Base-by-base conservation (phyloP, 1,139 yeast genomes). In the Zygotorulaspora mrakii region DNA sequence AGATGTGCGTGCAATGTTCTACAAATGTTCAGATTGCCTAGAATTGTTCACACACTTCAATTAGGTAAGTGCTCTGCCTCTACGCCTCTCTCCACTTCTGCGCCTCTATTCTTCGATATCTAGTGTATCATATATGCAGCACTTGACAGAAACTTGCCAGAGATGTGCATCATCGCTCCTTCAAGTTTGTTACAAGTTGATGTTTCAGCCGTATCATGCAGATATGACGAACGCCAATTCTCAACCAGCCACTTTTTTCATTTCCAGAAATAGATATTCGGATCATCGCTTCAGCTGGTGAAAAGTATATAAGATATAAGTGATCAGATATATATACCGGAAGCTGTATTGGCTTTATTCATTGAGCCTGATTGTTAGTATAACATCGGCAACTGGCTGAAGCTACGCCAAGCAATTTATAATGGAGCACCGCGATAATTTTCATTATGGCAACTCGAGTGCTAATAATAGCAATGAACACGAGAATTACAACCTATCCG, bases 391-490 rank as follows among this genome's bases (percentile, higher is more conserved):
- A n/a, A n/a, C n/a, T n/a, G 8, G 4, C 14, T 12, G 14, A 12
- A 12, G 7, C 12, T n/a, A n/a, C 11, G 6, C n/a, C 12, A 10
- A n/a, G 27, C 13, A 3, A n/a, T 11, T 11, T 5, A 24, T 13
- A 21, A 42, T 42, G 45, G 39, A 37, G 17, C 29, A 39, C 31
- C 31, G 33, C 18, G 23, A 40, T 14, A 18, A 26, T 33, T 37
- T 24, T 22, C 25, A 29, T 10, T 39, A 39, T 22, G 39, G 27
- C 10, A 23, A 28, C 16, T 28, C 39, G 12, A 17, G 17, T 28
- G 23, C 42, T 39, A 34, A 34, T 39, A 39, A 39, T 39, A 39
- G 42, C 27, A 34, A 30, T 9, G 28, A 27, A 13, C 31, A 36
- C 8, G 25, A 31, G 29, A 16, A 21, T n/a, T 23, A 32, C 14